Evolutionary conservation across 2,329 filamentous ascomycete species (phyloP), one percentile per base, ranked within the genome.

Genomic region (Albophoma yamanashiensis): DNA sequence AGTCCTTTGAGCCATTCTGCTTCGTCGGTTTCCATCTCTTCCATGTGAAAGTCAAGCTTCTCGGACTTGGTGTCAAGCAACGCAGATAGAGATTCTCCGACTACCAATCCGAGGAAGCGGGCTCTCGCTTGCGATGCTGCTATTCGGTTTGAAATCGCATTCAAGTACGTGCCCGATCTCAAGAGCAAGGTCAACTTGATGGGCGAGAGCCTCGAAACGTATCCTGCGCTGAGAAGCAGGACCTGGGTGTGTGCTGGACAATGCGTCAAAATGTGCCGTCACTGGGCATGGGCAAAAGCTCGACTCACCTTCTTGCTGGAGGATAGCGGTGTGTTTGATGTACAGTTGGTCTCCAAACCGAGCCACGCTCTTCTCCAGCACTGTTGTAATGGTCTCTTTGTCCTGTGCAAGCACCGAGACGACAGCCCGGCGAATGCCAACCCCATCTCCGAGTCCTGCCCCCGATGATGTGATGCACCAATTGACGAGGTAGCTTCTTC

Each of bases 321-420:
- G 70, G n/a, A 89, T 83, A 6, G 92, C 87, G 0, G 89, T 84
- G 72, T 97, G 92, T 61, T 85, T 89, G 66, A 97, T 91, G 67
- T 92, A 96, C 14, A 97, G 77, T 57, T 89, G 85, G 67, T 97
- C 92, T 1, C 91, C 90, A 71, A 97, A 96, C 56, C 88, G 83
- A 45, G 78, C 78, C 56, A 96, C 76, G 56, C 81, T 83, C 68
- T 85, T 90, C 67, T 92, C 85, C 60, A 93, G 70, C 42, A 89
- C 75, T 0, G 70, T 75, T 6, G 79, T 74, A 2, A 91, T 74
- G 25, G 74, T 74, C 1, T 79, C 78, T 61, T 75, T 81, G 55
- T 80, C 77, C 45, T 79, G 72, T 14, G 80, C 77, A 25, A 90
- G 70, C 11, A 80, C 79, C 34, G 82, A 82, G 47, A 91, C 63